Conservation (phyloP, 106 monocot genomes). For the Triglochin maritima region DNA sequence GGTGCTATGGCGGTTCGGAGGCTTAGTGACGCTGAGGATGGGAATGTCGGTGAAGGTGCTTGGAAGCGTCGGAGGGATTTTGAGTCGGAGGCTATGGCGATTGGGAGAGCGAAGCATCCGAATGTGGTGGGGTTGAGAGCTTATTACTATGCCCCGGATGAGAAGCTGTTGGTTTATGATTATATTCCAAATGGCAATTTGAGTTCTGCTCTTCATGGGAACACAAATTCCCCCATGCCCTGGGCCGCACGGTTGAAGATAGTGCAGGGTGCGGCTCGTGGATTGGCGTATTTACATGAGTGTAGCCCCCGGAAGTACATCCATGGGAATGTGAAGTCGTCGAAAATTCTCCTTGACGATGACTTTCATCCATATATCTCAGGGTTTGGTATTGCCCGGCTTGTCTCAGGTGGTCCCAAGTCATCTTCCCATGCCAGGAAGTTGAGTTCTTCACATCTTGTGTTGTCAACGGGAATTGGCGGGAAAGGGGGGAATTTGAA, state of each 20-base stretch:
- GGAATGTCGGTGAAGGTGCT: conserved; percentile 5
- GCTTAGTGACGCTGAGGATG: conserved; percentile 58
- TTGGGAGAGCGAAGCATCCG: conserved; percentile 62
- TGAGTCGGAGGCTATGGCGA: conserved; percentile 61
- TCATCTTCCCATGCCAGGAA: conserved; percentile 20
- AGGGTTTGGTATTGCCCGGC: conserved; percentile 63
- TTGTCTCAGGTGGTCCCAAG: conserved; percentile 33
- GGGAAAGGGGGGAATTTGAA: no score
- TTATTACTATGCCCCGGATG: conserved; percentile 92
- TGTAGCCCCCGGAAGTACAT: conserved; percentile 58
- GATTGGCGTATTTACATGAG: conserved; percentile 74
- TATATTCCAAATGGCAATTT: conserved; percentile 73
- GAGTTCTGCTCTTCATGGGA: conserved; percentile 49
- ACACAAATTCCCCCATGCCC: conserved; percentile 17
- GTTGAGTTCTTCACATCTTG: conserved; percentile 5
- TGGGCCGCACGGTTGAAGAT: conserved; percentile 59
- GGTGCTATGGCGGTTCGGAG: conserved; percentile 52
- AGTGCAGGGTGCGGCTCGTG: conserved; percentile 48
- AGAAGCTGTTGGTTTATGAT: conserved; percentile 86
- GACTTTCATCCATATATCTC: conserved; percentile 56
- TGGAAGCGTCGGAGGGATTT: conserved; percentile 57
- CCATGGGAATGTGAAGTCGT: conserved; percentile 60
- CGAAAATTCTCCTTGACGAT: conserved; percentile 81
- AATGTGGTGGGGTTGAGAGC: conserved; percentile 64
- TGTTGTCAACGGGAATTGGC: neutral